Conservation (phyloP, 2,329 filamentous ascomycete genomes). For the Cercospora janseana region DNA sequence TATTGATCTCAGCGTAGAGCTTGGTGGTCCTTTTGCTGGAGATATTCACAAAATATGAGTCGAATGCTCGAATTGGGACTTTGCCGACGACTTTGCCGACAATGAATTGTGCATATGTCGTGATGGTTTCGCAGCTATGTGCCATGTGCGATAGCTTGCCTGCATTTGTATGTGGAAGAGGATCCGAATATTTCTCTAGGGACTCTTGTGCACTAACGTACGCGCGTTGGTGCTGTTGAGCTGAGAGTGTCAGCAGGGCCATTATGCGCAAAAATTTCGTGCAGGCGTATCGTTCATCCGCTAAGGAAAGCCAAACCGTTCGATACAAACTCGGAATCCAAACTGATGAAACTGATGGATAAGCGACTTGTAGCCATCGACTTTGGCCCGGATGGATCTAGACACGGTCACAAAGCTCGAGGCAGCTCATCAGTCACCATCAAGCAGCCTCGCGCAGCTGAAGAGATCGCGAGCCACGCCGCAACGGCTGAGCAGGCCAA, state of each 20-base stretch:
- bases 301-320: constrained; percentile 2
- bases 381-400: background rate
- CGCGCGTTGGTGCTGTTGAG: constrained; percentile 10
- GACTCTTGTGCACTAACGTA: background rate
- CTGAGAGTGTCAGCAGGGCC: background rate
- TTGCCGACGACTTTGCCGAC: background rate
- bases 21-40: background rate
- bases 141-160: background rate
- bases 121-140: constrained; percentile 10
- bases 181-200: background rate
- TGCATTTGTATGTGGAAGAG: background rate
- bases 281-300: background rate
- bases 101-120: constrained; percentile 8
- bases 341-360: constrained; percentile 2
- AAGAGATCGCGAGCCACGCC: too few relatives aligned
- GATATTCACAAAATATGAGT: constrained; percentile 5
- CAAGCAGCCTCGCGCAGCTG: background rate
- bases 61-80: constrained; percentile 3
- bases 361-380: background rate
- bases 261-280: background rate
- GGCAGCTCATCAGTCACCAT: constrained; percentile 3
- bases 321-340: constrained; percentile 5
- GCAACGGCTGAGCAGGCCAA: too few relatives aligned
- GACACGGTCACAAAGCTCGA: background rate
- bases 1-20: constrained; percentile 9